Evolutionary conservation across 2,329 filamentous ascomycete genomes (phyloP).

Genomic region (Cladosporium sp.): DNA sequence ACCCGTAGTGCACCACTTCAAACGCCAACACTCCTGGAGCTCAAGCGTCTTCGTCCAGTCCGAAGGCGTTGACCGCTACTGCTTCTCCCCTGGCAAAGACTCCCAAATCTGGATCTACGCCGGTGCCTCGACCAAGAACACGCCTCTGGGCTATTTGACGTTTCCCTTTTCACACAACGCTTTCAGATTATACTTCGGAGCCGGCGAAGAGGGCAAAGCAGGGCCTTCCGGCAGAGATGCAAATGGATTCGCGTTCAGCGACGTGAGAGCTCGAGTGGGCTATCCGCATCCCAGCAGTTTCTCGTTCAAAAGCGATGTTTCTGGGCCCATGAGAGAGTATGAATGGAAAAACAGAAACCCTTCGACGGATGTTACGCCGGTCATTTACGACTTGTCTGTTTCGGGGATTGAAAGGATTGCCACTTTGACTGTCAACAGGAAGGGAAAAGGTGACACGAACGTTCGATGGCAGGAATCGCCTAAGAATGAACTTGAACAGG

Average conservation of each 20-base stretch:
- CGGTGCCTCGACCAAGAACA: constrained; percentile 1
- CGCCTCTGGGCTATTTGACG: constrained; percentile 4
- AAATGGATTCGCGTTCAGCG: constrained; percentile 8
- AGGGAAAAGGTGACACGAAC: constrained; percentile 3
- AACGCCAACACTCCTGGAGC: constrained; percentile 2
- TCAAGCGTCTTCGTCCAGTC: constrained; percentile 7
- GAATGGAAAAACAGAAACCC: constrained; percentile 5
- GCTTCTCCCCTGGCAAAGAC: constrained; percentile 6
- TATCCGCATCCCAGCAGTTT: constrained; percentile 5
- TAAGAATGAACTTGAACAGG: constrained; percentile 7
- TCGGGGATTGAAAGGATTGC: neutral
- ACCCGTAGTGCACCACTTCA: constrained; percentile 3
- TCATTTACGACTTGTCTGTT: neutral
- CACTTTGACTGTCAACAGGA: neutral
- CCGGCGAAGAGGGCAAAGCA: neutral
- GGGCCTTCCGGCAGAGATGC: constrained; percentile 1
- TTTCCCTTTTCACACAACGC: constrained; percentile 8
- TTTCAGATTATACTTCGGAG: constrained; percentile 6
- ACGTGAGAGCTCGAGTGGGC: constrained; percentile 6
- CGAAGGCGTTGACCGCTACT: constrained; percentile 6
- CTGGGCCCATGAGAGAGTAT: neutral
- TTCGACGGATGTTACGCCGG: neutral
- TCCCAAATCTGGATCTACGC: constrained; percentile 7
- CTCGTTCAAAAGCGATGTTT: constrained; percentile 1
- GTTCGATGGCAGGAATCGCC: constrained; percentile 1